Conservation (phyloP, 768 basidiomycete genomes). For the Suillus fuscotomentosus region DNA sequence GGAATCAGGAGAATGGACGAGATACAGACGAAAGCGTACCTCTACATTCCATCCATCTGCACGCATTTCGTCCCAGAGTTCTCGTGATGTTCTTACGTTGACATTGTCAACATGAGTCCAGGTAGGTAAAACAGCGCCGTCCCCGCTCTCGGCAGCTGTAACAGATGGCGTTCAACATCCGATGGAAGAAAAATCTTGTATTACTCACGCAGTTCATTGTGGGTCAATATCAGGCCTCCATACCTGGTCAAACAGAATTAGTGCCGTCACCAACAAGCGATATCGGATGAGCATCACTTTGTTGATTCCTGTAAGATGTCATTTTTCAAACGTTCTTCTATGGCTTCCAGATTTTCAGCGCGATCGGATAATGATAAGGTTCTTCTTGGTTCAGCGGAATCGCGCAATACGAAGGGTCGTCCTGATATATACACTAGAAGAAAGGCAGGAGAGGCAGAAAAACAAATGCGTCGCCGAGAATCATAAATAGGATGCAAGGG, state of each 20-base stretch:
- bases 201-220: constrained; percentile 80
- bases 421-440: constrained; percentile 79
- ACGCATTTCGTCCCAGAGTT: constrained; percentile 82
- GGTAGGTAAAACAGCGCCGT: constrained; percentile 83
- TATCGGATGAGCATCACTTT: constrained; percentile 42
- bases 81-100: constrained; percentile 84
- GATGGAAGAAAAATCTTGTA: background rate
- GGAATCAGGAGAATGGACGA: constrained; percentile 3
- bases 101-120: constrained; percentile 88
- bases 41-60: constrained; percentile 90
- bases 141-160: constrained; percentile 56
- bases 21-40: constrained; percentile 40
- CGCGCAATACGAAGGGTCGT: constrained; percentile 89
- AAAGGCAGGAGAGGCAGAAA: constrained; percentile 11
- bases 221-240: constrained; percentile 88
- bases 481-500: background rate
- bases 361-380: constrained; percentile 84
- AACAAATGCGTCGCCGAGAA: constrained; percentile 3
- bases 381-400: constrained; percentile 78
- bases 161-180: constrained; percentile 17
- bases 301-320: constrained; percentile 87
- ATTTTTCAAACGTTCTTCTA: constrained; percentile 83
- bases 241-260: constrained; percentile 46
- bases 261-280: background rate
- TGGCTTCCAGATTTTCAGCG: constrained; percentile 93